phyloP scores from a whole-genome alignment of 1,284 basidiomycete genomes.

The Ceratorhiza oryzae-sativae region DNA sequence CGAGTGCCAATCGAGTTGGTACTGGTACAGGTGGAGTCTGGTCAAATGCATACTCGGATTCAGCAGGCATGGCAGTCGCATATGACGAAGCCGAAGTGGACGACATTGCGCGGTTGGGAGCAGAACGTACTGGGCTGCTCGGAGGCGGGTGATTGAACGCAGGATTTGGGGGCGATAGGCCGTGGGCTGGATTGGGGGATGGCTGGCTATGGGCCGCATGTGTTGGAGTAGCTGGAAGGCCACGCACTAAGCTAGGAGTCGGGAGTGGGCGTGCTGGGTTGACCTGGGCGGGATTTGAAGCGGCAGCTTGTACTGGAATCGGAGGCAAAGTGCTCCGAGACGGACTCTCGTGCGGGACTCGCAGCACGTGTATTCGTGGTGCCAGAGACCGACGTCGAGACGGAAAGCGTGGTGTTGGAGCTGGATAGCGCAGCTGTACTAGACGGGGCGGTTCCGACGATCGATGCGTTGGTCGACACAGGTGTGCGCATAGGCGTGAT shows the following conservation, averaged over 20 bases:
- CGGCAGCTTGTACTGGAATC: background rate
- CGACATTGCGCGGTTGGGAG: constrained; percentile 17
- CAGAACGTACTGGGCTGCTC: background rate
- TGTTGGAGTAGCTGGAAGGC: background rate
- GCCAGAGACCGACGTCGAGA: background rate
- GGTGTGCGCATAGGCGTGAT: constrained; percentile 4
- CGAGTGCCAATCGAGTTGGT: constrained; percentile 25
- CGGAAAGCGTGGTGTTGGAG: background rate
- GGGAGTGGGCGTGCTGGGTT: background rate
- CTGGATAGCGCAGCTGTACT: background rate
- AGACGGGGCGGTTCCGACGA: background rate
- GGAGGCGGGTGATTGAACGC: background rate
- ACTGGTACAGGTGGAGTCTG: background rate
- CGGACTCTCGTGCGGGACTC: background rate
- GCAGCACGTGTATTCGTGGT: background rate
- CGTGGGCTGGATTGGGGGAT: background rate
- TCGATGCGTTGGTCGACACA: constrained; percentile 8
- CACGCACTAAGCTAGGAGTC: background rate
- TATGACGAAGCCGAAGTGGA: constrained; percentile 29
- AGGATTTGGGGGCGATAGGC: background rate
- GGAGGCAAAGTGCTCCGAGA: constrained; percentile 10
- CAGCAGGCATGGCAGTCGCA: constrained; percentile 28
- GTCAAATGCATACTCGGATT: constrained; percentile 25
- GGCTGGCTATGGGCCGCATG: background rate
- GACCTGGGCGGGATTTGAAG: constrained; percentile 5